Conservation (phyloP, 106 monocot species). For the Platanthera zijinensis region DNA sequence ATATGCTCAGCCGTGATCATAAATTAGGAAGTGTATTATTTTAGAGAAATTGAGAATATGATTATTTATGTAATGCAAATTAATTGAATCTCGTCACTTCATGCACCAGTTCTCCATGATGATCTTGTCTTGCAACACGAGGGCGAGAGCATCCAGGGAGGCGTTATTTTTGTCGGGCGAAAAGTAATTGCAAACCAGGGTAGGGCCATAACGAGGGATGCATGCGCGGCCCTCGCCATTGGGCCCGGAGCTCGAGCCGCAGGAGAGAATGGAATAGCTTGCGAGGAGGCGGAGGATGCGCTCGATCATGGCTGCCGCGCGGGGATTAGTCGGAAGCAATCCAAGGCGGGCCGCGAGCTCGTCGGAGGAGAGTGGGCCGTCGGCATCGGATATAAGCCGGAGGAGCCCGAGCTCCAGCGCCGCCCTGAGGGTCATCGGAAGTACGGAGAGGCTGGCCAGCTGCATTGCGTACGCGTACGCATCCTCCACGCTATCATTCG, state of each 20-base stretch:
- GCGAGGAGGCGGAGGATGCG: conserved; percentile 4
- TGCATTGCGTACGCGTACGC: conserved; percentile 11
- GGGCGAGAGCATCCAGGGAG: conserved; percentile 2
- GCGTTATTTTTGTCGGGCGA: neutral
- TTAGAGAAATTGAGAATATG: too few species aligned
- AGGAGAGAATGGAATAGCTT: conserved; percentile 5
- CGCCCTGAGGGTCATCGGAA: conserved; percentile 22
- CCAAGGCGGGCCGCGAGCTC: conserved; percentile 1
- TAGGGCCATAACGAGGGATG: conserved; percentile 5
- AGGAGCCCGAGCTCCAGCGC: conserved; percentile 12
- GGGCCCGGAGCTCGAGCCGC: neutral
- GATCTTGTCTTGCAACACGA: conserved; percentile 7
- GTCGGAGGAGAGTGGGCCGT: conserved; percentile 5
- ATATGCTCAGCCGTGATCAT: too few species aligned
- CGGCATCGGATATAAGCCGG: conserved; percentile 3
- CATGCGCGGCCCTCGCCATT: neutral
- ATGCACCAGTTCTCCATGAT: conserved; percentile 15
- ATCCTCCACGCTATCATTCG: neutral
- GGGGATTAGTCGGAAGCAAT: neutral
- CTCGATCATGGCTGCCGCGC: conserved; percentile 8
- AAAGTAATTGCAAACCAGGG: conserved; percentile 15
- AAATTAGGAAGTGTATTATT: too few species aligned
- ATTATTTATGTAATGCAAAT: too few species aligned
- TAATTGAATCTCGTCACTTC: too few species aligned
- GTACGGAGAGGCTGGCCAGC: neutral